Conservation (phyloP, 371 early-diverging fungal genomes). For the Rhizopus delemar region DNA sequence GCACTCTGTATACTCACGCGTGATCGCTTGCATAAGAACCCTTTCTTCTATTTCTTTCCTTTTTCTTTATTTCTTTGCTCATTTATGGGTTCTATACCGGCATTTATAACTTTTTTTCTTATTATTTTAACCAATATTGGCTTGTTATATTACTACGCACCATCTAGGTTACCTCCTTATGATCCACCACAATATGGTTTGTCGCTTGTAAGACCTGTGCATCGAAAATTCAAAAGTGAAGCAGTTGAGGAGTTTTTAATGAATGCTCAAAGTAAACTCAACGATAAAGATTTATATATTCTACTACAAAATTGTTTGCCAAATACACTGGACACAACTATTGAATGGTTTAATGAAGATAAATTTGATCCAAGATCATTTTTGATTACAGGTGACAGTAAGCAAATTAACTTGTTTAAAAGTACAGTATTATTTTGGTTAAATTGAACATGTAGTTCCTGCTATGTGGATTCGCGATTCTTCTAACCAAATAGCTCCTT, state of each 20-base stretch:
- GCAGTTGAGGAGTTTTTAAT: constrained; percentile 31
- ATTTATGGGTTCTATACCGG: no score
- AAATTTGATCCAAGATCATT: constrained; percentile 41
- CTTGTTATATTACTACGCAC: constrained; percentile 12
- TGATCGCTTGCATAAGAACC: no score
- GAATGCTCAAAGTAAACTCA: constrained; percentile 21
- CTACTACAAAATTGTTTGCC: constrained; percentile 55
- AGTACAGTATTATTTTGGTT: background rate
- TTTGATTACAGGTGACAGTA: constrained; percentile 60
- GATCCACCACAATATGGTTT: constrained; percentile 31
- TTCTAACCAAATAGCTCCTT: constrained; percentile 56
- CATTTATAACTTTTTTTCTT: background rate
- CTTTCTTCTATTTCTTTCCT: no score
- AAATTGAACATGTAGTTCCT: constrained; percentile 27
- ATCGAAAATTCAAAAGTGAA: constrained; percentile 33
- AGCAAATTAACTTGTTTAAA: constrained; percentile 1
- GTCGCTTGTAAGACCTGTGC: constrained; percentile 20
- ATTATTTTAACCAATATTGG: constrained; percentile 18
- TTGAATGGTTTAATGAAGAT: constrained; percentile 37
- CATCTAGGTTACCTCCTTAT: constrained; percentile 14
- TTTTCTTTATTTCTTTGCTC: no score
- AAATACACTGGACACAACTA: constrained; percentile 59
- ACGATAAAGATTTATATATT: constrained; percentile 42
- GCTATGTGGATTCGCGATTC: constrained; percentile 67
- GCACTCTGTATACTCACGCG: no score